A percentile compares a stretch with the other conserved stretches of the same genome.
Evolutionary conservation across 228 moss, liverwort and hornwort genomes (phyloP).

Genomic region (Sphagnum fallax): DNA sequence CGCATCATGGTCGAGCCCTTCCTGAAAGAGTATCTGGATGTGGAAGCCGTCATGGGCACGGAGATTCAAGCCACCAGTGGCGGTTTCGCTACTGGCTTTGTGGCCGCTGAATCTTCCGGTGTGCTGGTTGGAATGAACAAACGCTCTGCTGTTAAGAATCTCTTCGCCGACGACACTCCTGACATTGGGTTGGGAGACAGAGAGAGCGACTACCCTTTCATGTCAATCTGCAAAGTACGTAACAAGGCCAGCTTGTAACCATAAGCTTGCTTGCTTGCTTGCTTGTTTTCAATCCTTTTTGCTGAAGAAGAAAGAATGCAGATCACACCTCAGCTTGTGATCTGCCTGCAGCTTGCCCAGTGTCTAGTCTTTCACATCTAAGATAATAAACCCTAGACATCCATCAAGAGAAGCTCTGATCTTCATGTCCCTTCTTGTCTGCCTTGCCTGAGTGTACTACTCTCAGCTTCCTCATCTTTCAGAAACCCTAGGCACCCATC

Average conservation of each 20-base stretch:
- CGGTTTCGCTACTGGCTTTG: constrained; percentile 54
- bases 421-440: too few relatives aligned
- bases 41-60: constrained; percentile 56
- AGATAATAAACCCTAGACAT: too few relatives aligned
- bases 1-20: constrained; percentile 73
- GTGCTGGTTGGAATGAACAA: constrained; percentile 49
- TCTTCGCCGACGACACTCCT: constrained; percentile 30
- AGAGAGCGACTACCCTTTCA: constrained; percentile 45
- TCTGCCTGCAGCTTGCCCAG: too few relatives aligned
- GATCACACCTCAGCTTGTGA: too few relatives aligned
- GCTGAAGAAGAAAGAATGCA: too few relatives aligned
- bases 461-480: too few relatives aligned
- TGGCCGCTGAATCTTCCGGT: constrained; percentile 17
- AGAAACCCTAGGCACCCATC: too few relatives aligned
- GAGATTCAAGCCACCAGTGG: constrained; percentile 45
- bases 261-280: too few relatives aligned
- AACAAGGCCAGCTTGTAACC: not conserved
- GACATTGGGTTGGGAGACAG: constrained; percentile 65
- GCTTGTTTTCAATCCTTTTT: too few relatives aligned
- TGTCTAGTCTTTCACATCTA: too few relatives aligned
- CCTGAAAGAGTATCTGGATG: constrained; percentile 44
- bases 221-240: constrained; percentile 48
- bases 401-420: too few relatives aligned
- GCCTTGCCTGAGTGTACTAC: too few relatives aligned
- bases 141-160: constrained; percentile 24